Evolutionary conservation across 352 stramenopile species (phyloP), one percentile per base, ranked within the genome.

Genomic region (Globisporangium nagaii): DNA sequence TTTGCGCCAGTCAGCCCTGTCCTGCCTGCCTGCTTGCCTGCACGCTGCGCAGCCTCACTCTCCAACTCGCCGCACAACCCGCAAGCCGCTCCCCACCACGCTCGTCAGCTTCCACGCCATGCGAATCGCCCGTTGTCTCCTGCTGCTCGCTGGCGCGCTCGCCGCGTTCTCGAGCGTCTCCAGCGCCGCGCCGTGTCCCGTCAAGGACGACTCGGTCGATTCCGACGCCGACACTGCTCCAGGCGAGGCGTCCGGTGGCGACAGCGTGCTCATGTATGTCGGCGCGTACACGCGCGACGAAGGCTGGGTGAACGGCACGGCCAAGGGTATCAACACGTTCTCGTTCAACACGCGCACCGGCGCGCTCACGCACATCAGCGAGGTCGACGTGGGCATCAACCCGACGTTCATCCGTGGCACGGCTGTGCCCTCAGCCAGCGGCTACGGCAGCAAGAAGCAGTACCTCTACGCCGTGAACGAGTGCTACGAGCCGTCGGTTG

Each of bases 231-330:
- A 15, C 8, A 45, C n/a, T n/a, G n/a, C n/a, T n/a, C n/a, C n/a
- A n/a, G n/a, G n/a, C n/a, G n/a, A n/a, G n/a, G n/a, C n/a, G n/a
- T n/a, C n/a, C n/a, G n/a, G n/a, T n/a, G n/a, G 30, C 28, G 46
- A 40, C 1, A 53, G 19, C 24, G 63, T 67, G 56, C 66, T 80
- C 36, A 50, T 90, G 31, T 84, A 81, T 46, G 76, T 69, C 2
- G 76, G 62, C 28, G 79, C 68, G 9, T 90, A 86, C 63, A 86
- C 79, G 19, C 72, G 73, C 20, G 72, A 88, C 43, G 76, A 88
- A 73, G 71, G 69, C 27, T 84, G 76, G 68, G 63, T 90, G 39
- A 76, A 88, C 58, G 79, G 79, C 53, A 81, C 66, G 22, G 73
- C 74, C 52, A 76, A 86, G 41, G 79, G 79, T 9, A 70, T 90